Evolutionary conservation across 495 filamentous ascomycete species (phyloP).

Genomic region (Aspergillus panamensis): DNA sequence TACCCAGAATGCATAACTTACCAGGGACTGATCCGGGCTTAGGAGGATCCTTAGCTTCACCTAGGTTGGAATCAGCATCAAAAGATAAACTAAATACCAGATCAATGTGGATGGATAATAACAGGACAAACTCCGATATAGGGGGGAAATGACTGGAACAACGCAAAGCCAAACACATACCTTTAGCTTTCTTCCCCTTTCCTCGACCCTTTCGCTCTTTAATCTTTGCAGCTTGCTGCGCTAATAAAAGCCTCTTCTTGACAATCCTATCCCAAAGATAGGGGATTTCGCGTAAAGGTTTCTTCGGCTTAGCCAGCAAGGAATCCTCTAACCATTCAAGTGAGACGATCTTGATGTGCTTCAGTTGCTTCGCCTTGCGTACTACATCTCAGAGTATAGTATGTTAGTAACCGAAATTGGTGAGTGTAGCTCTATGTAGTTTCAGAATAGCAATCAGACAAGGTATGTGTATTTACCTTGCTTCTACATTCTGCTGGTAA

Average conservation of each 20-base stretch:
- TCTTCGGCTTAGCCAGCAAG: conserved; percentile 28
- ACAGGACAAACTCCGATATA: no score
- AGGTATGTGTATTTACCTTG: conserved; percentile 27
- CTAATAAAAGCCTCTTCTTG: conserved; percentile 19
- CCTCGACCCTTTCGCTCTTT: neutral
- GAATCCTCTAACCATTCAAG: conserved; percentile 63
- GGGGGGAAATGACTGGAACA: no score
- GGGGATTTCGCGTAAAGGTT: conserved; percentile 35
- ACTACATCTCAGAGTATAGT: conserved; percentile 30
- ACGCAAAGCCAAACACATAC: no score
- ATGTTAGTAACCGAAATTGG: neutral
- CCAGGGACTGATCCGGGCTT: no score
- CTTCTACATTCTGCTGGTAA: conserved; percentile 40
- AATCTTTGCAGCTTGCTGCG: neutral
- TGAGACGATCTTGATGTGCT: conserved; percentile 50
- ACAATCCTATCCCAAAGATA: conserved; percentile 47
- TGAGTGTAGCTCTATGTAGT: neutral
- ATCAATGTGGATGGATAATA: no score
- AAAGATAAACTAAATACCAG: no score
- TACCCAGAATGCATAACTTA: no score
- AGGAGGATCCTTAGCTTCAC: no score
- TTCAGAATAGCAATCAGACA: neutral
- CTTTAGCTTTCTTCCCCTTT: no score
- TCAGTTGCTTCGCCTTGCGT: conserved; percentile 34
- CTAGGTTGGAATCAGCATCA: no score